Evolutionary conservation across 2,329 filamentous ascomycete genomes (phyloP).

Genomic region (Ciborinia camelliae): DNA sequence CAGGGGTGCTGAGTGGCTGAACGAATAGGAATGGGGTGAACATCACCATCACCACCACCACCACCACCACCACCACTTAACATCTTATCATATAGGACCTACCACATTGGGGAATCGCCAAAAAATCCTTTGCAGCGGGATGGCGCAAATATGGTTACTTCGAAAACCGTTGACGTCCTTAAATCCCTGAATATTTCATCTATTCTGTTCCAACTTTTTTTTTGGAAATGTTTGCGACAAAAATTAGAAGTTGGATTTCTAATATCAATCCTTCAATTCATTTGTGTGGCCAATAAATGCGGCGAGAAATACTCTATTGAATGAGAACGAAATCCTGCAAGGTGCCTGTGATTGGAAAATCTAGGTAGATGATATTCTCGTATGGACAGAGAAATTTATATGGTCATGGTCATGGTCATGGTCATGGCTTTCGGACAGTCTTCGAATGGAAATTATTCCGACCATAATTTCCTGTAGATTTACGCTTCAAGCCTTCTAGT

Average conservation of each 20-base stretch:
- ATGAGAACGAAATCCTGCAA: not conserved
- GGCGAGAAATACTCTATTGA: not conserved
- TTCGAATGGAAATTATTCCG: not conserved
- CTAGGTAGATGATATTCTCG: not conserved
- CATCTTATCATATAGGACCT: conserved; percentile 3
- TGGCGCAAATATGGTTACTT: not conserved
- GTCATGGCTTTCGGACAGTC: too few relatives aligned
- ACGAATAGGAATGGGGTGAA: not conserved
- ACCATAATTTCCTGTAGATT: not conserved
- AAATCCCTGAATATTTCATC: not conserved
- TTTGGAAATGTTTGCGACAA: not conserved
- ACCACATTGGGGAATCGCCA: conserved; percentile 6
- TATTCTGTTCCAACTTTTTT: not conserved
- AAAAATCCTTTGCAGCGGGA: conserved; percentile 4
- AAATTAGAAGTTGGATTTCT: not conserved
- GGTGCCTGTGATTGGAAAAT: not conserved
- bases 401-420: too few relatives aligned
- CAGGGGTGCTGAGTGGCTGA: not conserved
- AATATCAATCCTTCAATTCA: not conserved
- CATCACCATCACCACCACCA: too few relatives aligned
- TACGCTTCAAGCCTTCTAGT: too few relatives aligned
- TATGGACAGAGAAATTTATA: not conserved
- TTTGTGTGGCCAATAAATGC: not conserved
- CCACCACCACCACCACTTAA: not conserved
- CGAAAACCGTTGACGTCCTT: not conserved